Evolutionary conservation across 345 rosid species (phyloP), one percentile per base, ranked within the genome.

Genomic region (Murraya koenigii): DNA sequence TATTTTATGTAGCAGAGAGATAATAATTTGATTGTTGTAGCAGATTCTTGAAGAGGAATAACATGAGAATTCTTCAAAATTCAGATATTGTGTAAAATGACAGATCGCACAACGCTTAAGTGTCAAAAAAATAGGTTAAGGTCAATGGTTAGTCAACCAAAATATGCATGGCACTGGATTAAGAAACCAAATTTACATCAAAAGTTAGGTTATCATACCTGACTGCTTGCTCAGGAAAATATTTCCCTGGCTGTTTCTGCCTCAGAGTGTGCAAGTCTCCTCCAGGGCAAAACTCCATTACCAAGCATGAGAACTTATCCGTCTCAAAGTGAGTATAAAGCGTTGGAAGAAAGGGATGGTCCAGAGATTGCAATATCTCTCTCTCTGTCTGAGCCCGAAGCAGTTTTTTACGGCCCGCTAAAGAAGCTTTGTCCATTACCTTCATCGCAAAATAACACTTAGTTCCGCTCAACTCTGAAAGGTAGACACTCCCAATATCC

Each of bases 271-370:
- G 98, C 87, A 92, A 80, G 73, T 94, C 97, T 47, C 98, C 97
- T 66, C 98, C 98, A 59, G 97, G 94, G 81, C 98, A 94, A 79
- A 91, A 94, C 76, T 92, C 98, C 98, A 94, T 94, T 67, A 94
- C 91, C 82, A 94, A 80, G 85, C 97, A 94, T 0, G 97, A 91
- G 84, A 94, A 94, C 79, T 92, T 94, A 69, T 94, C 97, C 2
- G 97, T 92, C 86, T 94, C 98, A 76, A 94, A 94, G 68, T 94
- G 96, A 30, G 90, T 87, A 71, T 94, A 94, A 30, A 94, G 93
- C 0, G 96, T 90, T 8, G 98, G 97, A 79, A 94, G 96, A 88
- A 94, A 94, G 8, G 97, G 97, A 75, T 92, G 98, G 82, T 94
- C 97, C 61, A 92, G 86, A 77, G 89, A 91, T 81, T 91, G 97